These are phyloP conservation scores for Phialophora tarda DNA, from an alignment of 2,329 filamentous ascomycete genomes.

Conservation along the genomic window DNA sequence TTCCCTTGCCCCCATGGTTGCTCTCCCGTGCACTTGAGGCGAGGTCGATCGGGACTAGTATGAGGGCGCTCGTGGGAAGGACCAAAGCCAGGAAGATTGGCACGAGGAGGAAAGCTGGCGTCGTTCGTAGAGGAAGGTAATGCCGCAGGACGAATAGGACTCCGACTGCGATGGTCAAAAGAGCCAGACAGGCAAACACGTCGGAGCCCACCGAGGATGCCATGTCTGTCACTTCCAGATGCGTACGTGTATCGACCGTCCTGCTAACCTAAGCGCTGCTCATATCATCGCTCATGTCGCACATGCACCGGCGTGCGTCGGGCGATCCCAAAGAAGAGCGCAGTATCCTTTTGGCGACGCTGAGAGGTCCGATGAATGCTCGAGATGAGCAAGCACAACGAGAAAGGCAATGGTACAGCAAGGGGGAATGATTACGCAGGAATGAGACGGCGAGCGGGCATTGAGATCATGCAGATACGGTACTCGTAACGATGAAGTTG, in stretches of 20 bases:
- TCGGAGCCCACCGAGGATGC: slow-evolving; percentile 72
- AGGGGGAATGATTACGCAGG: slow-evolving; percentile 17
- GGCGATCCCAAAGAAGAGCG: neutral
- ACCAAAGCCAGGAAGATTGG: slow-evolving; percentile 97
- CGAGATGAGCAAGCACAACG: neutral
- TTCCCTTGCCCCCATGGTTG: slow-evolving; percentile 67
- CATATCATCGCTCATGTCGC: slow-evolving; percentile 7
- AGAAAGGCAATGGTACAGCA: slow-evolving; percentile 2
- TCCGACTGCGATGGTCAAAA: slow-evolving; percentile 73
- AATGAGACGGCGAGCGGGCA: neutral
- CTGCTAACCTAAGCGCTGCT: neutral
- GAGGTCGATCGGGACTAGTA: slow-evolving; percentile 94
- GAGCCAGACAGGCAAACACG: slow-evolving; percentile 74
- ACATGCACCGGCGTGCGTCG: neutral
- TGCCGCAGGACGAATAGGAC: slow-evolving; percentile 85
- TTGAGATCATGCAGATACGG: neutral
- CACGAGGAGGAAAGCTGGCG: slow-evolving; percentile 84
- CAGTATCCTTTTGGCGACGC: neutral
- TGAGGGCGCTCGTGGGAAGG: slow-evolving; percentile 85
- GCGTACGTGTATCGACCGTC: neutral
- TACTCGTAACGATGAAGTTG: slow-evolving; percentile 9
- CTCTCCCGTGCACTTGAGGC: slow-evolving; percentile 76
- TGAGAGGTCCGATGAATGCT: neutral
- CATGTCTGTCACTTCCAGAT: slow-evolving; percentile 31
- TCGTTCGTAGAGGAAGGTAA: slow-evolving; percentile 88